Evolutionary conservation across 441 rosid species (phyloP), one percentile per base, ranked within the genome.

Genomic region (Mallotus japonicus): DNA sequence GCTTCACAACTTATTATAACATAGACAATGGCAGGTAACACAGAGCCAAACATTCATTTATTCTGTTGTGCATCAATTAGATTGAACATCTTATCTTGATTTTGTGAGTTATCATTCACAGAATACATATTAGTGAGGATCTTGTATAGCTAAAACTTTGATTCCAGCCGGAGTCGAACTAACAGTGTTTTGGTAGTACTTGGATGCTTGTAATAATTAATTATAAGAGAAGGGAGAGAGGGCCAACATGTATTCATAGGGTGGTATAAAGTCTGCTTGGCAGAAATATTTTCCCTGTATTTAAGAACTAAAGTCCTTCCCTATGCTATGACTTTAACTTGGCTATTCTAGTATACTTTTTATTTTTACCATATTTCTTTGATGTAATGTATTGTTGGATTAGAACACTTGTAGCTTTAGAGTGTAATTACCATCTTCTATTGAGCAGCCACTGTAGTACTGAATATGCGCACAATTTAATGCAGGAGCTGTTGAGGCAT

Each of bases 401-500:
- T 53, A 17, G 57, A 53, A 53, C 12, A 13, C 19, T 53, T 6
- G 19, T 54, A 13, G 55, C 12, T 37, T 37, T 37, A 0, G 6
- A 8, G 51, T 49, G 51, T 49, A 49, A 49, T 8, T 53, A 16
- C 2, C 56, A 16, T 53, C 56, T 28, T 28, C 32, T 28, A 28
- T 28, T 28, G 17, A 59, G 61, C 17, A 5, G 11, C 51, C 37
- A 16, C 63, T 49, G 24, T 56, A 34, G 47, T 49, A 50, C 63
- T 57, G 70, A 44, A 19, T 67, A 15, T 55, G 67, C 32, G 70
- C 10, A 15, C 14, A 46, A 55, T 37, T 61, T 65, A 73, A 42
- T 80, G 85, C 91, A 92, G 98, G 96, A 94, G 73, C 65, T 76
- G 65, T 71, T 89, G 77, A 85, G 79, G 87, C 87, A 65, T 19